phyloP scores from a whole-genome alignment of 176 grass and related monocot genomes.

The Zoysia japonica region DNA sequence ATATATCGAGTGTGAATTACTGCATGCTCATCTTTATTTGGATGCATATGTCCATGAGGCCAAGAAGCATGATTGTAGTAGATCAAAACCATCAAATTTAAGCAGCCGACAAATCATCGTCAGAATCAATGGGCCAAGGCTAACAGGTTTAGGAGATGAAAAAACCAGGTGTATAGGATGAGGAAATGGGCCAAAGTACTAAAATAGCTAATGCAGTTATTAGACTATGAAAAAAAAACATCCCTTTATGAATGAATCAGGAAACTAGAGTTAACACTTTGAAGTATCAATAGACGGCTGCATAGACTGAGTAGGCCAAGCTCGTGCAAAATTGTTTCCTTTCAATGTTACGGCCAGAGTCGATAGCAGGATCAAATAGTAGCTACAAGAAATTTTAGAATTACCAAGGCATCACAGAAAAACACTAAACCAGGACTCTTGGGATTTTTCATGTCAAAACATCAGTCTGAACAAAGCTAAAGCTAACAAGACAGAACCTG shows the following conservation, averaged over 20 bases:
- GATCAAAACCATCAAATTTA: not conserved
- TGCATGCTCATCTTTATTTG: no score
- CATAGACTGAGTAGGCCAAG: not conserved
- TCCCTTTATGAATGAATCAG: not conserved
- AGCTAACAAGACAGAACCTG: not conserved
- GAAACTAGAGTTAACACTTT: not conserved
- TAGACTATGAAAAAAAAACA: not conserved
- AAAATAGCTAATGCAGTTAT: no score
- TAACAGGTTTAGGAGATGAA: not conserved
- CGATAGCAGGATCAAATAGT: not conserved
- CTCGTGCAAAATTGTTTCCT: not conserved
- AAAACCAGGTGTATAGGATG: not conserved
- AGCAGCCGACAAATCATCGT: not conserved
- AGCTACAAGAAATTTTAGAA: not conserved
- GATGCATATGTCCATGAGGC: no score
- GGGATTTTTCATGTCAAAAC: slow-evolving; percentile 7
- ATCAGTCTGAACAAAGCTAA: not conserved
- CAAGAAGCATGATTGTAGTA: not conserved
- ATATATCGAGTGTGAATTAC: no score
- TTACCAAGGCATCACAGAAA: not conserved
- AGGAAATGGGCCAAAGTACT: not conserved
- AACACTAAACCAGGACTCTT: slow-evolving; percentile 1
- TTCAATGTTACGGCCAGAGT: not conserved
- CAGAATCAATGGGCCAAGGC: not conserved
- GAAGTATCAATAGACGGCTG: not conserved